These are phyloP conservation scores for Rubroshorea leprosula DNA, from an alignment of 345 rosid species.

Conservation along the genomic window DNA sequence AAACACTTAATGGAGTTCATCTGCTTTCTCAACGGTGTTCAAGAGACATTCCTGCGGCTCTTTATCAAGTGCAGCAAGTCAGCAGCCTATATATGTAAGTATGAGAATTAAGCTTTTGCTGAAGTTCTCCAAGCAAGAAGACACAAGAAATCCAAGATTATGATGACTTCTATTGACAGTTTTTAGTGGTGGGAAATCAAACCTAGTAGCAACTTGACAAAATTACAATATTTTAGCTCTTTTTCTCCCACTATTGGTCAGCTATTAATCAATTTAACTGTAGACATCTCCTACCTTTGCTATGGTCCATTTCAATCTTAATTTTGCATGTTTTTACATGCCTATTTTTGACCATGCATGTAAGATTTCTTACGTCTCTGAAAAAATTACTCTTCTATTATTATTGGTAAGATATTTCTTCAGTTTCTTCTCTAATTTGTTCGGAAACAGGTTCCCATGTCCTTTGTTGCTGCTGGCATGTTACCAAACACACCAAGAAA, in stretches of 20 bases:
- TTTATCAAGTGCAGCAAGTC: background rate
- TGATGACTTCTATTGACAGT: background rate
- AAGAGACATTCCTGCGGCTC: conserved; percentile 4
- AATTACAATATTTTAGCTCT: too few relatives aligned
- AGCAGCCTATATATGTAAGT: conserved; percentile 13
- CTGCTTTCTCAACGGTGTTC: conserved; percentile 2
- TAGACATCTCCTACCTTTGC: too few relatives aligned
- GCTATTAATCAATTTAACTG: too few relatives aligned
- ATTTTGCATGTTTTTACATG: too few relatives aligned
- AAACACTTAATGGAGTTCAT: conserved; percentile 10
- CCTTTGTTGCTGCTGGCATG: conserved; percentile 13
- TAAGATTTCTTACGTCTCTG: too few relatives aligned
- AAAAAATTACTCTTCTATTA: too few relatives aligned
- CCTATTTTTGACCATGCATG: too few relatives aligned
- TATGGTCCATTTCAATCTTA: background rate
- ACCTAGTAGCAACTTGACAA: too few relatives aligned
- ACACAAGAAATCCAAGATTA: background rate
- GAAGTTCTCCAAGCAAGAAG: conserved; percentile 9
- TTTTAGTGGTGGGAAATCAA: too few relatives aligned
- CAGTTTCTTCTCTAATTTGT: conserved; percentile 3
- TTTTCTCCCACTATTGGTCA: too few relatives aligned
- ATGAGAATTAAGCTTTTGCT: background rate
- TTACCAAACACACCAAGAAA: conserved; percentile 9
- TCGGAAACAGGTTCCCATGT: conserved; percentile 19
- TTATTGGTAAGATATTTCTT: too few relatives aligned